These are phyloP conservation scores for Anthracocystis setariae DNA, from an alignment of 1,284 basidiomycete genomes.

Conservation along the genomic window DNA sequence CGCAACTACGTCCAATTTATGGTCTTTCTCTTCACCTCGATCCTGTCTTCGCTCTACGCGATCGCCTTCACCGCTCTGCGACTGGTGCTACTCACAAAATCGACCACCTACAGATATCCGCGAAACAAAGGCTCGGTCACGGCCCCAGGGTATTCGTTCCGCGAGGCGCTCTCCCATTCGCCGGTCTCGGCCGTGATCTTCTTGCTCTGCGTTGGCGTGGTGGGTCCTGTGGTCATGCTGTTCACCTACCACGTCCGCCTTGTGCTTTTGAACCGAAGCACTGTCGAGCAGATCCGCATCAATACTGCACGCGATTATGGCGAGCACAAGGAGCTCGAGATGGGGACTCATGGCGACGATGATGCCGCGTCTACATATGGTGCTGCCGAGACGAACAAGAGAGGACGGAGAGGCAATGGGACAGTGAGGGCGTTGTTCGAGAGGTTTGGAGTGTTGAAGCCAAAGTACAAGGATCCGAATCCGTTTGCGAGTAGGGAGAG, in stretches of 20 bases:
- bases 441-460: constrained; percentile 23
- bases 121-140: constrained; percentile 18
- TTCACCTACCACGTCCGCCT: constrained; percentile 61
- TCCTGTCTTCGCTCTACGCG: constrained; percentile 27
- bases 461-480: constrained; percentile 46
- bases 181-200: constrained; percentile 62
- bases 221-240: constrained; percentile 51
- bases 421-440: constrained; percentile 9
- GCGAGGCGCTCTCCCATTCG: constrained; percentile 39
- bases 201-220: constrained; percentile 40
- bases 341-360: constrained; percentile 15
- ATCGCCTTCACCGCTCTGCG: constrained; percentile 41
- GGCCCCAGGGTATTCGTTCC: constrained; percentile 40
- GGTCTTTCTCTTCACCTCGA: constrained; percentile 53
- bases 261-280: constrained; percentile 59
- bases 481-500: constrained; percentile 42
- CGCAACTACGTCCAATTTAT: constrained; percentile 67
- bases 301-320: constrained; percentile 52
- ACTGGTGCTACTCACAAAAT: constrained; percentile 44
- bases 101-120: constrained; percentile 22
- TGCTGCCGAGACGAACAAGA: constrained; percentile 13
- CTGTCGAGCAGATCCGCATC: constrained; percentile 67
- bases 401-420: neutral
- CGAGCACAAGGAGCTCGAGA: constrained; percentile 31
- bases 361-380: constrained; percentile 15